Percentiles rank a stretch among this genome's conserved stretches.
phyloP scores from a whole-genome alignment of 441 rosid species.

The Arabidopsis lyrata region DNA sequence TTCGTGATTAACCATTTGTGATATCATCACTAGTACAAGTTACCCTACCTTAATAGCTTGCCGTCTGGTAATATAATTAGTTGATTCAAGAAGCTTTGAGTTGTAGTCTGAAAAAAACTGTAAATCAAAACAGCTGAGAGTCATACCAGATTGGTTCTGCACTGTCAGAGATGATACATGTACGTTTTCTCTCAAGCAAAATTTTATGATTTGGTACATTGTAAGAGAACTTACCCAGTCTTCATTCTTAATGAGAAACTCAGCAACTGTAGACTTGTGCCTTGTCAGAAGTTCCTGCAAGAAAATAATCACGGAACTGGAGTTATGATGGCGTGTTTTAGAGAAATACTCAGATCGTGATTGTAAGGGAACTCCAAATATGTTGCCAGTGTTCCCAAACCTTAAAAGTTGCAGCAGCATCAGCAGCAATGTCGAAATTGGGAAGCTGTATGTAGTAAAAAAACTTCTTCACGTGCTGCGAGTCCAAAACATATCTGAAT shows the following conservation, averaged over 20 bases:
- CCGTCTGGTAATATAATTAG: constrained; percentile 87
- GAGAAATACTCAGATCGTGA: constrained; percentile 1
- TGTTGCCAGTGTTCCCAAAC: constrained; percentile 45
- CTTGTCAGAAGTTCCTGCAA: constrained; percentile 91
- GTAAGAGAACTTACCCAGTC: constrained; percentile 73
- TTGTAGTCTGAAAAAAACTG: constrained; percentile 92
- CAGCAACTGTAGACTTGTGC: constrained; percentile 98
- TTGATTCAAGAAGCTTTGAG: constrained; percentile 86
- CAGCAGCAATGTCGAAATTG: constrained; percentile 96
- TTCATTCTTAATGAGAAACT: constrained; percentile 88
- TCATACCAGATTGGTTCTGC: background rate
- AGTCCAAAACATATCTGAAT: constrained; percentile 87
- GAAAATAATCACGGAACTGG: constrained; percentile 11
- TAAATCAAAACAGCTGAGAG: constrained; percentile 31
- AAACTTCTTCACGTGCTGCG: constrained; percentile 82
- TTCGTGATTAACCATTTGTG: constrained; percentile 1
- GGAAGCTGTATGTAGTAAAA: constrained; percentile 94
- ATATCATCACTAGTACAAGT: background rate
- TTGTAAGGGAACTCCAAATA: constrained; percentile 13
- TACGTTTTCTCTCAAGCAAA: background rate
- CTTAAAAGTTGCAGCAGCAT: constrained; percentile 99
- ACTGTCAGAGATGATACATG: background rate
- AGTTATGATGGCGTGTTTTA: constrained; percentile 11
- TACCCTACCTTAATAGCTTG: constrained; percentile 77
- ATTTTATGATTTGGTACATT: background rate